Conservation (phyloP, 2,329 filamentous ascomycete species). For the Graphiopsis chlorocephala region DNA sequence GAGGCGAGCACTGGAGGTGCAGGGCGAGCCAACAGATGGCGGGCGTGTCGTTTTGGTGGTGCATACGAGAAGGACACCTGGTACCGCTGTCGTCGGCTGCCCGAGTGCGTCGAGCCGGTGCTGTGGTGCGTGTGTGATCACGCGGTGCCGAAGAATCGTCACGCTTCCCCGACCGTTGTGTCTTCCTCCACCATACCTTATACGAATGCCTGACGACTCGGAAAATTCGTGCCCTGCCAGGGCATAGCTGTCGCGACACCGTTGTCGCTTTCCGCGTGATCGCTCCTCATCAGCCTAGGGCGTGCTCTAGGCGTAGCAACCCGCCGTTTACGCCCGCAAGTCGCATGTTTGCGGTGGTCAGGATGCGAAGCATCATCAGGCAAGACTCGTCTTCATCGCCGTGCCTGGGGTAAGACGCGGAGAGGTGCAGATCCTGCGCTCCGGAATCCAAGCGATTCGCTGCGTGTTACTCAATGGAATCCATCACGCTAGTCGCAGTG, state of each 20-base stretch:
- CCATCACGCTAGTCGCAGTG: neutral
- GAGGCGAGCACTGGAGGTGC: neutral
- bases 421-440: conserved; percentile 2
- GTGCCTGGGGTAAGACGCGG: neutral
- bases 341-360: neutral
- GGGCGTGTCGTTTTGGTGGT: neutral
- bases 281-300: neutral
- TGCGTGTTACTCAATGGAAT: neutral
- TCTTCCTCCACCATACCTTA: neutral
- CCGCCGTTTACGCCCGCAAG: neutral
- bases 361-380: neutral
- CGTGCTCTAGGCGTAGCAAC: neutral
- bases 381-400: neutral
- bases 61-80: neutral
- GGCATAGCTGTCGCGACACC: neutral
- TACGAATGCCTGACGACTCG: neutral
- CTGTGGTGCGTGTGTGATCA: conserved; percentile 3
- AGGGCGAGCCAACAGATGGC: neutral
- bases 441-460: conserved; percentile 13
- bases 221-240: neutral
- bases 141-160: conserved; percentile 12
- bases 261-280: neutral
- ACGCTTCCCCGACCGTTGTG: conserved; percentile 5
- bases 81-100: neutral
- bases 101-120: neutral